Base-by-base conservation (phyloP, 495 filamentous ascomycete genomes). In the Hypoxylon perforatum region DNA sequence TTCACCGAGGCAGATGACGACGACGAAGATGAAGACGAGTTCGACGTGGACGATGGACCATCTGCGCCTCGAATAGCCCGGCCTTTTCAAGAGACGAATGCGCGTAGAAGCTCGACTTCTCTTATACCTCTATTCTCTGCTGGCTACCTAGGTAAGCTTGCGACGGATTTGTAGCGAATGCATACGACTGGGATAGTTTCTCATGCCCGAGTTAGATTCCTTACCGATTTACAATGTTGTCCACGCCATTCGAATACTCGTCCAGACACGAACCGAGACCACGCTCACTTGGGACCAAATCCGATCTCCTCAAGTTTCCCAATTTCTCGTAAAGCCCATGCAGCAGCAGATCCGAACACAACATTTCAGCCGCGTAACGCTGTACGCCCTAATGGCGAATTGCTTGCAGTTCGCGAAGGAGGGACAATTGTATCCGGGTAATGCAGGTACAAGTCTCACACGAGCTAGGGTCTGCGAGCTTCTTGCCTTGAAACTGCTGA, bases 201-300 rank as follows among this genome's bases (percentile, higher is more conserved):
- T 55, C 23, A 41, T 15, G 46, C 3, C n/a, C 21, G 9, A 38
- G 36, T 17, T 50, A 79, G 78, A 78, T 71, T 77, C 77, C 44
- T 82, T 98, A 4, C 94, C 94, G 0, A 88, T 97, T 53, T 97
- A 97, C 81, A 91, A 90, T 70, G 85, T 95, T 63, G 95, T 92
- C 38, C 94, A 97, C 79, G 85, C 90, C 11, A 94, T 97, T 50
- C 91, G 94, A 56, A 86, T 91, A 17, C 80, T 97, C 41, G 88
- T 98, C 45, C 83, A 90, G 50, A 82, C 91, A 18, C 86, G 90
- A 75, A 94, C 92, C 76, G 94, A 98, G 76, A 97, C 94, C 3
- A 94, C 91, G 0, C 77, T 98, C 51, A 88, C 91, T n/a, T 98
- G 93, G 93, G 94, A 97, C 61, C 94, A 98, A 76, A 81, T 98